A percentile compares a stretch with the other conserved stretches of the same genome.
Evolutionary conservation across 352 stramenopile species (phyloP).

Genomic region (Globisporangium radiosum): DNA sequence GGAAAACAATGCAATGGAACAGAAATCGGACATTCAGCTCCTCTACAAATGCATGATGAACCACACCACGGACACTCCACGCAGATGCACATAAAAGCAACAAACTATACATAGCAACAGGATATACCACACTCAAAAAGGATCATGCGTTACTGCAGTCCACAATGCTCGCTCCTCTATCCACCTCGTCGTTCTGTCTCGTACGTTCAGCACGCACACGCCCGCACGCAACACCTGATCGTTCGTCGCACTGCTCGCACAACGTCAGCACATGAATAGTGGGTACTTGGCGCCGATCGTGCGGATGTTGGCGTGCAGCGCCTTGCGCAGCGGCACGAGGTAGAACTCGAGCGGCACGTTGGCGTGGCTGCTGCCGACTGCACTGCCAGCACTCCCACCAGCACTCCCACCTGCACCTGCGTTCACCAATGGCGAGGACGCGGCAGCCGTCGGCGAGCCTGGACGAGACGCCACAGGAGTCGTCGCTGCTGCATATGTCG

Average conservation of each 20-base stretch:
- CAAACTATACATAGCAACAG: too few species aligned
- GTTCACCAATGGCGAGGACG: slow-evolving; percentile 29
- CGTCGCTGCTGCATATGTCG: slow-evolving; percentile 5
- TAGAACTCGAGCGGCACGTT: slow-evolving; percentile 71
- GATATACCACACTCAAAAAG: too few species aligned
- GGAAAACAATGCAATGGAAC: slow-evolving; percentile 1
- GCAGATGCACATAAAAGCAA: too few species aligned
- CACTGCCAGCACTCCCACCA: too few species aligned
- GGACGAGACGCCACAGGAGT: slow-evolving; percentile 35
- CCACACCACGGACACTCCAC: too few species aligned
- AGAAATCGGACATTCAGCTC: not conserved
- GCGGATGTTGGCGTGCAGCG: slow-evolving; percentile 69
- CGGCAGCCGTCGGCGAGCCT: slow-evolving; percentile 36
- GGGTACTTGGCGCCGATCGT: slow-evolving; percentile 67
- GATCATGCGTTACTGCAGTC: too few species aligned
- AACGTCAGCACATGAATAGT: slow-evolving; percentile 60
- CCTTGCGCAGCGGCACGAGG: slow-evolving; percentile 66
- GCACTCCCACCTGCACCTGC: slow-evolving; percentile 3
- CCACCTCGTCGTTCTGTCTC: too few species aligned
- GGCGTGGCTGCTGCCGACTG: slow-evolving; percentile 9
- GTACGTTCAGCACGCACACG: too few species aligned
- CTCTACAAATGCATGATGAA: too few species aligned
- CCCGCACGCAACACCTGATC: not conserved
- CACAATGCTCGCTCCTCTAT: too few species aligned
- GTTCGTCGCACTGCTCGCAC: not conserved